A percentile compares a stretch with the other conserved stretches of the same genome.
Evolutionary conservation across 768 basidiomycete genomes (phyloP).

Genomic region (Clavulina sp.): DNA sequence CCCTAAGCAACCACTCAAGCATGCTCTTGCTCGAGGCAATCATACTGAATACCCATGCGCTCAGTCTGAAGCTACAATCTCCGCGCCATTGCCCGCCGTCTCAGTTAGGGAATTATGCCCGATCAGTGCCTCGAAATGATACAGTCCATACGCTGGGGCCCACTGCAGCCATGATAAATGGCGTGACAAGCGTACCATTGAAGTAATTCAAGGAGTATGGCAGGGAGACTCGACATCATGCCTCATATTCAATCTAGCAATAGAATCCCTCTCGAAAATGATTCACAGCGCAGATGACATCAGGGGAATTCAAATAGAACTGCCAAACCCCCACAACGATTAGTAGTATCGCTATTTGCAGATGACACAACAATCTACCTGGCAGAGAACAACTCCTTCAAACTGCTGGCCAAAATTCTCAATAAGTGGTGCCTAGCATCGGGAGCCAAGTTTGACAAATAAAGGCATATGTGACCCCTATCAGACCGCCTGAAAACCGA

Average conservation of each 20-base stretch:
- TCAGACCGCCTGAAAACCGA: conserved; percentile 9
- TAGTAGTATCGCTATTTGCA: conserved; percentile 3
- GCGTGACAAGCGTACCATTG: neutral
- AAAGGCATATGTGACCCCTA: conserved; percentile 15
- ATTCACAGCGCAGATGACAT: neutral
- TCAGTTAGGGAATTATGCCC: no score
- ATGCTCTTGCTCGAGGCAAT: no score
- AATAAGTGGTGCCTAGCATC: conserved; percentile 15
- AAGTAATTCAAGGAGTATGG: conserved; percentile 12
- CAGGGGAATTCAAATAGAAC: conserved; percentile 3
- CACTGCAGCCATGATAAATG: conserved; percentile 12
- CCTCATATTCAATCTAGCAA: conserved; percentile 14
- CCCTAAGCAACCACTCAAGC: no score
- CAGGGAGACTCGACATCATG: conserved; percentile 15
- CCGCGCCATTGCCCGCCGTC: no score
- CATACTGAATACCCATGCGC: no score
- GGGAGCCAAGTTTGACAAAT: conserved; percentile 14
- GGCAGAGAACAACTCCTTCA: conserved; percentile 9
- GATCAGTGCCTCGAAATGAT: no score
- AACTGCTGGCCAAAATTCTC: conserved; percentile 9
- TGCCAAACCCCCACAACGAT: neutral
- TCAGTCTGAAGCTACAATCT: no score
- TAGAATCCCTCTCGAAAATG: conserved; percentile 11
- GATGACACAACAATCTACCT: conserved; percentile 18
- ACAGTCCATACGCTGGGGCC: no score